Conservation (phyloP, 148 eudicot genomes). For the Suaeda aralocaspica region DNA sequence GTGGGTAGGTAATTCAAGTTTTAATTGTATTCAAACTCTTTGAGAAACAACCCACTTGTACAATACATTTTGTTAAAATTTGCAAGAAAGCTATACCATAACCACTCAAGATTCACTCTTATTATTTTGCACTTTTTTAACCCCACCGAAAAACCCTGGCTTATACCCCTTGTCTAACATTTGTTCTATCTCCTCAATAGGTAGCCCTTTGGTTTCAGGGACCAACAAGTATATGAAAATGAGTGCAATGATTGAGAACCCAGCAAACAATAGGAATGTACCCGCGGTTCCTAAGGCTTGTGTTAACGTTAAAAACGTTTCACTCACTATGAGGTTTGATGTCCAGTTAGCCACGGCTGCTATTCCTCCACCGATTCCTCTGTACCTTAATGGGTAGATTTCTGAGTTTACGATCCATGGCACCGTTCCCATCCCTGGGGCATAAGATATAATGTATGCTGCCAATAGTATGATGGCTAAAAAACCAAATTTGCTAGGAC, state of each 20-base stretch:
- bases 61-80: no score
- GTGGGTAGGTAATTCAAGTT: no score
- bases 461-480: constrained; percentile 60
- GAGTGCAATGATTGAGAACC: constrained; percentile 50
- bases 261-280: constrained; percentile 72
- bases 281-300: constrained; percentile 58
- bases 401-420: constrained; percentile 93
- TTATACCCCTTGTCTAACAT: constrained; percentile 66
- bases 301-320: constrained; percentile 68
- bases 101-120: constrained; percentile 10
- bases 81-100: no score
- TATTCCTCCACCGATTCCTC: constrained; percentile 76
- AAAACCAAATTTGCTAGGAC: constrained; percentile 70
- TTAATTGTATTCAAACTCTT: no score
- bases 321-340: constrained; percentile 66
- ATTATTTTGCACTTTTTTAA: constrained; percentile 20
- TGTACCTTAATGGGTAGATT: constrained; percentile 65
- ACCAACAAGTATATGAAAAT: constrained; percentile 56
- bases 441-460: constrained; percentile 61
- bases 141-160: constrained; percentile 35
- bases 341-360: constrained; percentile 79
- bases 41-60: no score
- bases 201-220: constrained; percentile 87
- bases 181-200: constrained; percentile 77
- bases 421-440: constrained; percentile 85